These are phyloP conservation scores for Somion occarium DNA, from an alignment of 1,284 basidiomycete species.

Conservation along the genomic window DNA sequence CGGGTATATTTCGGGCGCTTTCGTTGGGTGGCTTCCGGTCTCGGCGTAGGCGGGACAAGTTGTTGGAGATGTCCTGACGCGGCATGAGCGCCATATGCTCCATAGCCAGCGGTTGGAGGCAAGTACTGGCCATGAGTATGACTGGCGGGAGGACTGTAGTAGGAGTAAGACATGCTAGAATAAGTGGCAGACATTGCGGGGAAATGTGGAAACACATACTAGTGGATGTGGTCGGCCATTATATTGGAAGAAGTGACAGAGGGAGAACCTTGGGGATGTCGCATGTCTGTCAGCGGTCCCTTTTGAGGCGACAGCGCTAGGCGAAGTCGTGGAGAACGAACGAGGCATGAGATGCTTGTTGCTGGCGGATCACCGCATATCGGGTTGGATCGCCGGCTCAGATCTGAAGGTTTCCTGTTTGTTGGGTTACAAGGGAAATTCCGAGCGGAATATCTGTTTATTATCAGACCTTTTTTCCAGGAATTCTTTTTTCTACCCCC, in stretches of 20 bases:
- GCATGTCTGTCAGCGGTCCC: slow-evolving; percentile 14
- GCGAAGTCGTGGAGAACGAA: slow-evolving; percentile 18
- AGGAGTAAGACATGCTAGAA: slow-evolving; percentile 17
- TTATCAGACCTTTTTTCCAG: slow-evolving; percentile 9
- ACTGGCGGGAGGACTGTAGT: slow-evolving; percentile 30
- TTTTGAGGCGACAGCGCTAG: slow-evolving; percentile 22
- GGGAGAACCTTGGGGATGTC: slow-evolving; percentile 19
- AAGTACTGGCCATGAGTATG: slow-evolving; percentile 20
- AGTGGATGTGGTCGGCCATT: slow-evolving; percentile 57
- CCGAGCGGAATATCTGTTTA: slow-evolving; percentile 4
- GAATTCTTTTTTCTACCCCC: not conserved
- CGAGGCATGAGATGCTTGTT: slow-evolving; percentile 16
- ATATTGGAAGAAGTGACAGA: slow-evolving; percentile 31
- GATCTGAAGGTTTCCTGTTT: slow-evolving; percentile 16
- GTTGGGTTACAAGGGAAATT: not conserved
- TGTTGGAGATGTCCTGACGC: slow-evolving; percentile 1
- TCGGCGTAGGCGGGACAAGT: slow-evolving; percentile 6
- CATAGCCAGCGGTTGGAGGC: slow-evolving; percentile 16
- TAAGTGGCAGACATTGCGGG: slow-evolving; percentile 10
- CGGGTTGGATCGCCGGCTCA: slow-evolving; percentile 22
- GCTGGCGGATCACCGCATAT: slow-evolving; percentile 30
- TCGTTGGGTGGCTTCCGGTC: slow-evolving; percentile 48
- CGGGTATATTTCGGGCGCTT: slow-evolving; percentile 84
- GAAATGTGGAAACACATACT: slow-evolving; percentile 38
- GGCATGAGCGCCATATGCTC: slow-evolving; percentile 12